Conservation (phyloP, 306 rosid species). For the Acacia melanoxylon region DNA sequence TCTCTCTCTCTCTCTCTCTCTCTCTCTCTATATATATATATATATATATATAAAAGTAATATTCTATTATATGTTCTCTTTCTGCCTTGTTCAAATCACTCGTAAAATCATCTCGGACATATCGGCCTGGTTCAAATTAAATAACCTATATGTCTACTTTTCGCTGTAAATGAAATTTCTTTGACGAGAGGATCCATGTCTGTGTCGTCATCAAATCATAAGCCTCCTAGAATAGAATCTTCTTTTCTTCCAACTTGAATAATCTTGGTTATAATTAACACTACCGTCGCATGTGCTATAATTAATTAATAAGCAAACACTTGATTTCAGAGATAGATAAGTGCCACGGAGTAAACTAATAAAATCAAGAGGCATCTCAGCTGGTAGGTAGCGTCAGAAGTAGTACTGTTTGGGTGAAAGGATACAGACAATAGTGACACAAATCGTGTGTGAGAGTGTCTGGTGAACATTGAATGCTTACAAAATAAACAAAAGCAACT, state of each 20-base stretch:
- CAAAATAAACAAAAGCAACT: conserved; percentile 38
- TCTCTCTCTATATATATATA: too few relatives aligned
- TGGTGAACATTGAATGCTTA: background rate
- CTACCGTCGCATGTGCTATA: background rate
- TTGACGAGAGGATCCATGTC: background rate
- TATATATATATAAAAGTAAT: too few relatives aligned
- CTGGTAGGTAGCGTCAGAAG: background rate
- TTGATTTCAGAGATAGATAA: background rate
- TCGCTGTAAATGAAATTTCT: background rate
- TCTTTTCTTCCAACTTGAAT: background rate
- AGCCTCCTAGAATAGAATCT: background rate
- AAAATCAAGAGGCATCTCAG: background rate
- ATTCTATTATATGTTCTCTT: background rate
- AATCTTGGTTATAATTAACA: background rate
- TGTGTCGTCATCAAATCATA: background rate
- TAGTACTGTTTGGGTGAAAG: background rate
- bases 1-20: background rate
- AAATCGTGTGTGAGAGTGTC: background rate
- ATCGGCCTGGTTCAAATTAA: background rate
- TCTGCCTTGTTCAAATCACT: background rate
- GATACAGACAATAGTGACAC: background rate
- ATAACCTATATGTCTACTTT: background rate
- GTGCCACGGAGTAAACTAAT: background rate
- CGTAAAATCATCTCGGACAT: background rate
- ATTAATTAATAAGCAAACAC: background rate